A percentile compares a stretch with the other conserved stretches of the same genome.
phyloP scores from a whole-genome alignment of 2,329 filamentous ascomycete species.

The Nannizzia gypsea region DNA sequence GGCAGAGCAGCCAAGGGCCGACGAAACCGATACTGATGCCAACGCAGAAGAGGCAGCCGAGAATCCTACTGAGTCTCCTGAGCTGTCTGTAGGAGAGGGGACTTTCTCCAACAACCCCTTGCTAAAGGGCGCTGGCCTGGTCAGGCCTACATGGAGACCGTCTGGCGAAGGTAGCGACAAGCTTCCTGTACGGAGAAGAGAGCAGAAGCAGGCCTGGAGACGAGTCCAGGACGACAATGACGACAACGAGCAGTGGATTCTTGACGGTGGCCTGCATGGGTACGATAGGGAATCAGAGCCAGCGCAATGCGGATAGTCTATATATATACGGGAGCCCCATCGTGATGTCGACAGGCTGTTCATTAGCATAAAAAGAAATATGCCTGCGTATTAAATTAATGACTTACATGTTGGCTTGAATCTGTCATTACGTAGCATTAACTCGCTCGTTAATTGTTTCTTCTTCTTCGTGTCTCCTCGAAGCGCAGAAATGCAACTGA shows the following conservation, averaged over 20 bases:
- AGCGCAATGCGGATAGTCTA: background rate
- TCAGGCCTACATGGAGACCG: constrained; percentile 36
- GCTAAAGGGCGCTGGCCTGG: constrained; percentile 32
- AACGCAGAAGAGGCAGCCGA: constrained; percentile 21
- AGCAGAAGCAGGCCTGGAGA: constrained; percentile 34
- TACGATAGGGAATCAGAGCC: constrained; percentile 15
- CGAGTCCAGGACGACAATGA: constrained; percentile 37
- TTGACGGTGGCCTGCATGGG: constrained; percentile 34
- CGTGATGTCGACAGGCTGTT: background rate
- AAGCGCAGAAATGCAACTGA: background rate
- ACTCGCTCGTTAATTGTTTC: too few relatives aligned
- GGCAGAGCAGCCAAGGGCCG: constrained; percentile 23
- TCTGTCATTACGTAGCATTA: too few relatives aligned
- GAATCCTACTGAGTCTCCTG: constrained; percentile 8
- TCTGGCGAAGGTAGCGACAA: constrained; percentile 19
- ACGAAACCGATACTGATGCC: constrained; percentile 21
- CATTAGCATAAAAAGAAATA: background rate
- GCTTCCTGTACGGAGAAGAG: constrained; percentile 16
- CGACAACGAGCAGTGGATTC: constrained; percentile 38
- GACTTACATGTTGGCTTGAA: too few relatives aligned
- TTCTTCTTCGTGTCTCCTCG: background rate
- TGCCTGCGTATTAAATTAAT: background rate
- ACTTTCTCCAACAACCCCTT: constrained; percentile 36
- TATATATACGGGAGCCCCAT: background rate
- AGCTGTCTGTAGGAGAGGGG: constrained; percentile 16